phyloP scores from a whole-genome alignment of 2,329 filamentous ascomycete species.

The Xylaria sp. region DNA sequence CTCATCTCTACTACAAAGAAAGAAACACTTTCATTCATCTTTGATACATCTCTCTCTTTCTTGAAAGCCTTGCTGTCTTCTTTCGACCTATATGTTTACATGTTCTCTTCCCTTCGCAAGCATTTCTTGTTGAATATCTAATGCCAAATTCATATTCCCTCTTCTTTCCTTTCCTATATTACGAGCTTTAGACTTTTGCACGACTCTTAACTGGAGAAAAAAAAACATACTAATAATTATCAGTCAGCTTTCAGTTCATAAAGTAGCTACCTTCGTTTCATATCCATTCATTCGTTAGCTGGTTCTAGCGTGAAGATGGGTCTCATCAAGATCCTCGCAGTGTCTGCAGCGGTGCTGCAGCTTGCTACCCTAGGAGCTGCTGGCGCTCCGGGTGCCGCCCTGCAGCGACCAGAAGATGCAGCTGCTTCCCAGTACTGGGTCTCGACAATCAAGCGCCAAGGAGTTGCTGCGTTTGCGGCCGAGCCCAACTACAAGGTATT shows the following conservation, averaged over 20 bases:
- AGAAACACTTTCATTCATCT: slow-evolving; percentile 13
- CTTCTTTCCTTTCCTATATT: background rate
- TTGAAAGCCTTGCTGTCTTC: background rate
- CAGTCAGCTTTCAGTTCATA: slow-evolving; percentile 21
- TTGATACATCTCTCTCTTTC: slow-evolving; percentile 2
- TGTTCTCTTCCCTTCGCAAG: slow-evolving; percentile 9
- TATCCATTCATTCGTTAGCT: slow-evolving; percentile 44
- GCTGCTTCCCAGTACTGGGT: slow-evolving; percentile 74
- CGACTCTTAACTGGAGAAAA: slow-evolving; percentile 18
- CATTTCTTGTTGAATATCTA: background rate
- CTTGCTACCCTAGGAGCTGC: slow-evolving; percentile 42
- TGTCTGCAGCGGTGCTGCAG: slow-evolving; percentile 45
- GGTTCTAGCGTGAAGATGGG: slow-evolving; percentile 50
- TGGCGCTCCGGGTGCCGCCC: slow-evolving; percentile 38
- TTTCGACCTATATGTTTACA: slow-evolving; percentile 7
- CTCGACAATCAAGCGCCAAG: slow-evolving; percentile 74
- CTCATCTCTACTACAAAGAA: slow-evolving; percentile 25
- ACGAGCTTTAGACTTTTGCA: background rate
- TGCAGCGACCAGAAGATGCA: slow-evolving; percentile 44
- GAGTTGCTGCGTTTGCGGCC: slow-evolving; percentile 71
- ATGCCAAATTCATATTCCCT: background rate
- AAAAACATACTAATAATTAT: slow-evolving; percentile 20
- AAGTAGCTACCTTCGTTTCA: slow-evolving; percentile 35
- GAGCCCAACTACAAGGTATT: slow-evolving; percentile 73
- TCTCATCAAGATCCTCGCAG: slow-evolving; percentile 47